Percentiles rank a stretch among this genome's conserved stretches.
phyloP scores from a whole-genome alignment of 73 alveolate species.

The Durusdinium trenchii region DNA sequence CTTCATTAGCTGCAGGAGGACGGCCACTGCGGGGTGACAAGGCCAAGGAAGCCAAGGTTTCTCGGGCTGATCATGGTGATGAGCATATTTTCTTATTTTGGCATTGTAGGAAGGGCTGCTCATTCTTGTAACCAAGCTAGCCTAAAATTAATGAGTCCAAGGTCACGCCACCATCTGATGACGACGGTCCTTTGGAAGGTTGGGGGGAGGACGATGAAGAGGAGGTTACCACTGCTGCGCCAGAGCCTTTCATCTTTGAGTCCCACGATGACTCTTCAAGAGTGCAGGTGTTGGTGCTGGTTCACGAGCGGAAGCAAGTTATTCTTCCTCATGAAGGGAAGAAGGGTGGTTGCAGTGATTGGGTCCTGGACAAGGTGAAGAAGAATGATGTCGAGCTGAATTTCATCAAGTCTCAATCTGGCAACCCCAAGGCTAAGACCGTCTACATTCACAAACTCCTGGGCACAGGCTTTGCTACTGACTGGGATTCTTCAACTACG shows the following conservation, averaged over 20 bases:
- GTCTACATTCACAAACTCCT: no score
- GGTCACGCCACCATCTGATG: no score
- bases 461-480: no score
- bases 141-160: no score
- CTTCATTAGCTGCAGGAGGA: background rate
- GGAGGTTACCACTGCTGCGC: background rate
- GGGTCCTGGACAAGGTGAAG: background rate
- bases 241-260: background rate
- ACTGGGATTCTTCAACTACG: no score
- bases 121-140: no score
- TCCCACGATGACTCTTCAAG: background rate
- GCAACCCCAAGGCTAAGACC: no score
- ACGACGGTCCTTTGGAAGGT: background rate
- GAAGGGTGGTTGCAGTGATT: background rate
- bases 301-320: background rate
- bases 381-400: no score
- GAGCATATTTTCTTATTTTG: background rate
- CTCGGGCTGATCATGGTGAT: background rate
- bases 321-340: background rate
- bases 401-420: no score
- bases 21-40: background rate
- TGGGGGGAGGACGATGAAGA: background rate
- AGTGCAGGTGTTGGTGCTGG: background rate
- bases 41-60: background rate
- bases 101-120: background rate